Base-by-base conservation (phyloP, 75 land plant genomes). In the Pinus tabuliformis region DNA sequence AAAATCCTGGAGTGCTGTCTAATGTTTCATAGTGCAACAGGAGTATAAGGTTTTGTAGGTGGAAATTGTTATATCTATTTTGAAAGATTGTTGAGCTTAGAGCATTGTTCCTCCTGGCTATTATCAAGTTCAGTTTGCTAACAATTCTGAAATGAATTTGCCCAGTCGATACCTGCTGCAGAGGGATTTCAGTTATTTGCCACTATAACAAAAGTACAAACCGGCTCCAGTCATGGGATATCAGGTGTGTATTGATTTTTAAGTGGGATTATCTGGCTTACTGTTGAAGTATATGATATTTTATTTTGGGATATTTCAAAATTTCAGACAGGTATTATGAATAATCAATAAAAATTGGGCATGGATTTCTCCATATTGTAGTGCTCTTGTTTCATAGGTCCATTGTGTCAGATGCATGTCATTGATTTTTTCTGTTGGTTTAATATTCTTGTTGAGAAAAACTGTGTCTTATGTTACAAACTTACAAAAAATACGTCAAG, bases 131-230 rank as follows among this genome's bases (percentile, higher is more conserved):
- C 42, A 45, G 3, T 72, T 77, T 73, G 6, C n/a, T 37, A 57
- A 75, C 37, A n/a, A 59, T 36, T 7, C 17, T 33, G 21, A 13
- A 39, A 77, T 77, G 36, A 16, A 42, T 72, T 42, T 59, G 26
- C 60, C 75, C 90, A 90, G 98, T 89, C 78, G 64, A 78, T 95
- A 21, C 77, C 77, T 49, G 93, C 94, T 15, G 82, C 93, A 39
- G 91, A 92, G 72, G 81, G 85, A 49, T 97, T 97, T 80, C 88
- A 91, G 20, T 62, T 97, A 24, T 92, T 97, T 78, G 86, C 95
- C 6, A 97, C 98, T 5, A 70, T 89, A 20, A 80, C 95, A 57
- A 83, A 86, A 65, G 81, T 80, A 16, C 84, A 80, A 33, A 70
- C 59, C 70, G 89, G 87, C 56, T 58, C 66, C 62, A 76, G 64